phyloP scores from a whole-genome alignment of 192 early-diverging fungal species.

The Podila epicladia region DNA sequence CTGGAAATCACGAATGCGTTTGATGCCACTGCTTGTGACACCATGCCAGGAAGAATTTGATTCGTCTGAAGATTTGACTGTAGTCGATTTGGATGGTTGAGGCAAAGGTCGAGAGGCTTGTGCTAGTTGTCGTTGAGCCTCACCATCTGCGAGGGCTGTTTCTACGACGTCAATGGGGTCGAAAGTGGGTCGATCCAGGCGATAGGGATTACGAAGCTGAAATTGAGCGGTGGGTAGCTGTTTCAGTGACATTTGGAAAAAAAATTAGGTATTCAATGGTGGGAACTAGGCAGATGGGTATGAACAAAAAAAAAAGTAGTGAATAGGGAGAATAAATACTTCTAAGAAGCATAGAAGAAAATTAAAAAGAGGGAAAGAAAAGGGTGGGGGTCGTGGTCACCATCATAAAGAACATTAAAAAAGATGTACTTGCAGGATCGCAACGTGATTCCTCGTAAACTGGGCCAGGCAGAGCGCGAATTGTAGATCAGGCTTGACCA shows the following conservation, averaged over 20 bases:
- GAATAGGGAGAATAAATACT: not conserved
- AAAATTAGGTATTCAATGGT: not conserved
- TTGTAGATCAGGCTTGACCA: not conserved
- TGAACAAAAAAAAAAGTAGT: not conserved
- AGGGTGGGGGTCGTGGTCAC: not conserved
- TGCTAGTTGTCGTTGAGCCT: not conserved
- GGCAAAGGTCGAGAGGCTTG: not conserved
- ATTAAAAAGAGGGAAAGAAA: not conserved
- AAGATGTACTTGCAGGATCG: not conserved
- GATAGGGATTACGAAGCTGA: constrained; percentile 47
- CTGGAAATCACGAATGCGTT: constrained; percentile 13
- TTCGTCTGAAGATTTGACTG: not conserved
- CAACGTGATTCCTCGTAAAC: not conserved
- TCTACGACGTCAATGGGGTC: constrained; percentile 20
- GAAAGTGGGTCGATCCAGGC: constrained; percentile 32
- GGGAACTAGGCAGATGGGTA: not conserved
- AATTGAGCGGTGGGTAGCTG: constrained; percentile 20
- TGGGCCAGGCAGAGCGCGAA: constrained; percentile 1
- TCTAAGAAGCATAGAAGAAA: not conserved
- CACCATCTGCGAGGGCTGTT: constrained; percentile 23
- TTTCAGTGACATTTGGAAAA: constrained; percentile 14
- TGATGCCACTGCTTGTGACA: constrained; percentile 5
- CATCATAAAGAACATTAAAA: not conserved
- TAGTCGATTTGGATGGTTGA: not conserved
- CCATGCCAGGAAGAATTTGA: not conserved